These are phyloP conservation scores for Vitis rotundifolia DNA, from an alignment of 164 flowering plant species.

Conservation along the genomic window DNA sequence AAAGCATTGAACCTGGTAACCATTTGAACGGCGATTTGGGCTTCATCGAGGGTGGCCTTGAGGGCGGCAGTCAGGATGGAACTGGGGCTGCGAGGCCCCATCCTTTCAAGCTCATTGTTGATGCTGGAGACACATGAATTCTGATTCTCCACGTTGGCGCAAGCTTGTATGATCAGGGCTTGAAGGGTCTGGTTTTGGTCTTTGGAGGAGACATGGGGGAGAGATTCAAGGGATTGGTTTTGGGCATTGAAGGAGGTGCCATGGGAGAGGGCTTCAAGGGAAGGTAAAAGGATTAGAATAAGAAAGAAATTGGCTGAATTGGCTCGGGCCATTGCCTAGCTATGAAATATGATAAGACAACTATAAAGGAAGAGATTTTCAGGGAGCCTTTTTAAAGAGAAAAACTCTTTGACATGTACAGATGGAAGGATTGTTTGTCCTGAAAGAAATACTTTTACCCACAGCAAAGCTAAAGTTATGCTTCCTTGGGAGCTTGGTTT, in stretches of 20 bases:
- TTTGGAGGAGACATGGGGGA: conserved; percentile 16
- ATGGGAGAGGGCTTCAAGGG: conserved; percentile 21
- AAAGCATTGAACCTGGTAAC: conserved; percentile 53
- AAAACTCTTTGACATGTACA: neutral
- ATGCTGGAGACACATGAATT: conserved; percentile 41
- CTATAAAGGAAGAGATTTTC: neutral
- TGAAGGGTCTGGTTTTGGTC: conserved; percentile 19
- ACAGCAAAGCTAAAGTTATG: conserved; percentile 19
- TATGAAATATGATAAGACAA: neutral
- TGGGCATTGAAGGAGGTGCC: conserved; percentile 11
- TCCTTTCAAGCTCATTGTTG: conserved; percentile 22
- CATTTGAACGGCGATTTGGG: conserved; percentile 39
- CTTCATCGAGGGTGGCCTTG: conserved; percentile 48
- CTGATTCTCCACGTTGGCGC: conserved; percentile 37
- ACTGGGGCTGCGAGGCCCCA: conserved; percentile 9
- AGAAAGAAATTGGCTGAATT: conserved; percentile 18
- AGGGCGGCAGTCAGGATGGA: conserved; percentile 67
- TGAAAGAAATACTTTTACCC: conserved; percentile 25
- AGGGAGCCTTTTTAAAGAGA: neutral
- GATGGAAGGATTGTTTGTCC: conserved; percentile 18
- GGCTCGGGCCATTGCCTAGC: conserved; percentile 21
- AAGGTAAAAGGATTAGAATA: conserved; percentile 25
- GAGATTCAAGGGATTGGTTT: conserved; percentile 13
- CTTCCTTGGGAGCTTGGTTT: conserved; percentile 14
- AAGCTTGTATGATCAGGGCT: conserved; percentile 44